These are phyloP conservation scores for Ploettnerulaceae sp. DNA, from an alignment of 2,329 filamentous ascomycete species.

Conservation along the genomic window DNA sequence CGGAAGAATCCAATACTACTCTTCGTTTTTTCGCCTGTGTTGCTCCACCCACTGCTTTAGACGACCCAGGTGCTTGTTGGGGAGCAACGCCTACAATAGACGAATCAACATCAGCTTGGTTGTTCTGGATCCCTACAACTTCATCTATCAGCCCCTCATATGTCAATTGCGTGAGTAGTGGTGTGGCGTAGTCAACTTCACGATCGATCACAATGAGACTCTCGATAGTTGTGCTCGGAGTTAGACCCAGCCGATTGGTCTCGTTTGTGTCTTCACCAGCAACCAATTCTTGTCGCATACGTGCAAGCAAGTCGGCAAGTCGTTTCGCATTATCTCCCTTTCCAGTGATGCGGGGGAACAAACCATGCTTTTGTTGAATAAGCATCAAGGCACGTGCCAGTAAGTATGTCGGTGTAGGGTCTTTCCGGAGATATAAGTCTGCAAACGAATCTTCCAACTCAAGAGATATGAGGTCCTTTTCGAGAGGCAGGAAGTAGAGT, in stretches of 20 bases:
- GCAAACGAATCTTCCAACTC: slow-evolving; percentile 83
- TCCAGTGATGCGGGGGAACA: slow-evolving; percentile 90
- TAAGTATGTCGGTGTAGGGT: slow-evolving; percentile 84
- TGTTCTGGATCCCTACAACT: slow-evolving; percentile 84
- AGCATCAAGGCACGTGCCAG: slow-evolving; percentile 91
- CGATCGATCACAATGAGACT: slow-evolving; percentile 93
- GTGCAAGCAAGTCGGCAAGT: slow-evolving; percentile 78
- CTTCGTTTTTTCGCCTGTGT: slow-evolving; percentile 75
- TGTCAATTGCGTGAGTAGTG: slow-evolving; percentile 87
- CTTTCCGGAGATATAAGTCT: slow-evolving; percentile 85
- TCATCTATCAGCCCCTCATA: slow-evolving; percentile 97
- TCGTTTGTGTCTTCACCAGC: slow-evolving; percentile 71
- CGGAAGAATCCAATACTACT: slow-evolving; percentile 81
- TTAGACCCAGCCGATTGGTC: slow-evolving; percentile 59
- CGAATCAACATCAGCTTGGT: slow-evolving; percentile 87
- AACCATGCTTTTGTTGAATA: slow-evolving; percentile 83
- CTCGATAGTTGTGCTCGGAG: slow-evolving; percentile 83
- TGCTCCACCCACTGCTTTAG: slow-evolving; percentile 51
- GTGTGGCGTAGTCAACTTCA: slow-evolving; percentile 89
- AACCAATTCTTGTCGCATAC: slow-evolving; percentile 85
- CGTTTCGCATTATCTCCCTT: slow-evolving; percentile 93
- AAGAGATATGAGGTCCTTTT: slow-evolving; percentile 84
- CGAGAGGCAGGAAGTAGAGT: slow-evolving; percentile 84
- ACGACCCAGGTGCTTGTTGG: slow-evolving; percentile 48
- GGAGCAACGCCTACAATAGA: slow-evolving; percentile 76